These are phyloP conservation scores for Clarireedia paspali DNA, from an alignment of 2,329 filamentous ascomycete genomes.

Conservation along the genomic window DNA sequence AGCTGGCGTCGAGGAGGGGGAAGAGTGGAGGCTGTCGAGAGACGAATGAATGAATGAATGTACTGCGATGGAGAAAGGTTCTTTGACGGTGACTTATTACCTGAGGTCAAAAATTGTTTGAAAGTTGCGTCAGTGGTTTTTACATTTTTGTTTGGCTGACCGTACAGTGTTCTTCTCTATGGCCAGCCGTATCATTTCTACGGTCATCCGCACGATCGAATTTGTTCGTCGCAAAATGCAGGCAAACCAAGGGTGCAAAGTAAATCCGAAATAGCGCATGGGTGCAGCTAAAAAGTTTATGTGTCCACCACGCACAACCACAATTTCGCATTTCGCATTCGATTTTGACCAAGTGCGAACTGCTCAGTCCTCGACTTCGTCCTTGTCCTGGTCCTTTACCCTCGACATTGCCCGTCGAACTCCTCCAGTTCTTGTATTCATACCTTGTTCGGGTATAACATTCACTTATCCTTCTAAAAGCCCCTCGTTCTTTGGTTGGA, in stretches of 20 bases:
- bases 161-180: background rate
- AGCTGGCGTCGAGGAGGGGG: no score
- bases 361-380: background rate
- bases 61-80: no score
- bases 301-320: constrained; percentile 4
- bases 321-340: background rate
- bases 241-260: no score
- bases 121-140: background rate
- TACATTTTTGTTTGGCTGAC: background rate
- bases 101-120: background rate
- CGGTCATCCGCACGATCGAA: no score
- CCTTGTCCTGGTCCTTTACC: no score
- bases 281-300: background rate
- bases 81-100: no score
- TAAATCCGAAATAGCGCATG: no score
- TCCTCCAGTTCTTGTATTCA: background rate
- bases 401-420: background rate
- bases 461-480: background rate
- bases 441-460: background rate
- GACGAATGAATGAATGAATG: no score
- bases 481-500: background rate
- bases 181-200: background rate
- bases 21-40: no score
- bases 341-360: no score
- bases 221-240: no score